Percentiles rank a stretch among this genome's conserved stretches.
Evolutionary conservation across 805 yeast genomes (phyloP).

Genomic region (Candida xiaguanensis): DNA sequence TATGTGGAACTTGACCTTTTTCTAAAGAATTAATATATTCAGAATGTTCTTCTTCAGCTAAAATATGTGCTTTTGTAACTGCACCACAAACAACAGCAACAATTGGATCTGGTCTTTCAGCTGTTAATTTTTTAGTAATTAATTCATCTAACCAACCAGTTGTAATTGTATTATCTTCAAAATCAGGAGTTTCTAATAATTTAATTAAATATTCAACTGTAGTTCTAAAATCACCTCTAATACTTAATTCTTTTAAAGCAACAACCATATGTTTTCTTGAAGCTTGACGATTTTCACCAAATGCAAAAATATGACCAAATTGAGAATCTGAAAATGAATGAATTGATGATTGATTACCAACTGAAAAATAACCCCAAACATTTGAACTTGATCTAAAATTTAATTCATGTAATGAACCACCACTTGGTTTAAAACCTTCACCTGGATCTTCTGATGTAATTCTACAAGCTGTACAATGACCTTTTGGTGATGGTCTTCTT

Average conservation of each 20-base stretch:
- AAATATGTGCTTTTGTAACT: conserved; percentile 87
- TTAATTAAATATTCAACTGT: conserved; percentile 96
- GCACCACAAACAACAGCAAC: conserved; percentile 97
- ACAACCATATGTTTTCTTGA: conserved; percentile 99
- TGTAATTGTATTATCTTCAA: conserved; percentile 93
- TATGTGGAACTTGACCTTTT: conserved; percentile 92
- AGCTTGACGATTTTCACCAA: conserved; percentile 97
- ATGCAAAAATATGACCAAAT: conserved; percentile 98
- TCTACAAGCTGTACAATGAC: conserved; percentile 99
- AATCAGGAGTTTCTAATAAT: conserved; percentile 92
- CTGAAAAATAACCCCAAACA: conserved; percentile 99
- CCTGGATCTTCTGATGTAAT: conserved; percentile 99
- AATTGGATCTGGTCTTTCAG: conserved; percentile 92
- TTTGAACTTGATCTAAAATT: conserved; percentile 96
- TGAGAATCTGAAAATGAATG: conserved; percentile 98
- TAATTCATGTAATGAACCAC: conserved; percentile 93
- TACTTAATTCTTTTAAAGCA: conserved; percentile 91
- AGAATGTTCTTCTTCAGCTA: conserved; percentile 62
- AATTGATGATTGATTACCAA: conserved; percentile 92
- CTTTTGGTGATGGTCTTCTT: conserved; percentile 92
- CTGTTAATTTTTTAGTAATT: conserved; percentile 88
- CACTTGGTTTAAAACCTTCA: conserved; percentile 98
- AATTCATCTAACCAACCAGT: conserved; percentile 99
- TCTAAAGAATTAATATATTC: conserved; percentile 77
- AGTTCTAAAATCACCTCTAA: conserved; percentile 97